Percentiles rank a stretch among this genome's conserved stretches.
These are phyloP conservation scores for Persicaria tinctoria DNA, from an alignment of 148 eudicot species.

Conservation along the genomic window DNA sequence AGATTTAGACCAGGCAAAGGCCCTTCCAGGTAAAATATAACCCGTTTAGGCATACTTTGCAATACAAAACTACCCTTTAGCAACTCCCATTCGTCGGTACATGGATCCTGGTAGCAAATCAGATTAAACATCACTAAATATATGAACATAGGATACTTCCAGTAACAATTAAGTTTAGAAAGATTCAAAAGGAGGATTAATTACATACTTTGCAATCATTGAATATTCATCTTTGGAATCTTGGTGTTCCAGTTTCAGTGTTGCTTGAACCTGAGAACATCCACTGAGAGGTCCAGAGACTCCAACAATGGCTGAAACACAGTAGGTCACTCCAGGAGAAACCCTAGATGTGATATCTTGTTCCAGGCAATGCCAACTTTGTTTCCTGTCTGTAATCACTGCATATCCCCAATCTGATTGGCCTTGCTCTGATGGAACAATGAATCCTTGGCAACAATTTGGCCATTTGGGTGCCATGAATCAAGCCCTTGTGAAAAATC, in stretches of 20 bases:
- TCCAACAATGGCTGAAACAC: conserved; percentile 56
- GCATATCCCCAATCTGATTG: conserved; percentile 34
- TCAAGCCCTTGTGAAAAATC: conserved; percentile 64
- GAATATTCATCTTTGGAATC: conserved; percentile 37
- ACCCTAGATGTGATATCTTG: conserved; percentile 70
- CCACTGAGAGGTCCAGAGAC: conserved; percentile 40
- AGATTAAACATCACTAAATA: not conserved
- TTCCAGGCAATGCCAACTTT: conserved; percentile 75
- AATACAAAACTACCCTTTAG: conserved; percentile 62
- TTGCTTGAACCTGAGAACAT: conserved; percentile 42
- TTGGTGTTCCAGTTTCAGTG: conserved; percentile 44
- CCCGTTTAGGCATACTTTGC: conserved; percentile 39
- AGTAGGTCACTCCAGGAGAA: conserved; percentile 36
- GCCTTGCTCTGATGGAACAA: conserved; percentile 30
- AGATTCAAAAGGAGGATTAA: not conserved
- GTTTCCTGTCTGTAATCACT: conserved; percentile 47
- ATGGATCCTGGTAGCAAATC: conserved; percentile 31
- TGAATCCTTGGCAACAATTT: conserved; percentile 49
- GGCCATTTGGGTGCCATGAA: conserved; percentile 69
- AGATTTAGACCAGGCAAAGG: conserved; percentile 71
- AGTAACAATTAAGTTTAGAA: not conserved
- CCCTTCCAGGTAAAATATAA: conserved; percentile 71
- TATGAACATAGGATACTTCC: not conserved
- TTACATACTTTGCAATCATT: conserved; percentile 46
- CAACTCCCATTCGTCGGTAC: conserved; percentile 49